Base-by-base conservation (phyloP, 1,284 basidiomycete species). In the Amylostereum chailletii region DNA sequence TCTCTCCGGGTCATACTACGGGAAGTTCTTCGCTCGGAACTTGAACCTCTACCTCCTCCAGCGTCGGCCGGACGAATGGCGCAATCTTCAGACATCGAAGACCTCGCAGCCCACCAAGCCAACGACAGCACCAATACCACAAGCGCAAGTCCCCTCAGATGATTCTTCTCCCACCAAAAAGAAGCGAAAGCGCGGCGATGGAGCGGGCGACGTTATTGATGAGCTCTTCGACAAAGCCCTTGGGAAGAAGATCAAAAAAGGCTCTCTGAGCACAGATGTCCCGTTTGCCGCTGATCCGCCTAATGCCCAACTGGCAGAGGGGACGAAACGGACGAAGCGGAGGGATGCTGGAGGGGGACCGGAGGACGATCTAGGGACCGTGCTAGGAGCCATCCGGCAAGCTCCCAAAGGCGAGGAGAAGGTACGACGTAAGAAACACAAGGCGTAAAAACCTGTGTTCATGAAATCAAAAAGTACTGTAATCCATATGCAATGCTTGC, bases 61-160 rank as follows among this genome's bases (percentile, higher is more conserved):
- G 60, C 79, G 88, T 38, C 74, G 82, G 51, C 84, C 88, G 10
- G 83, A 89, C 8, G 85, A 90, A 53, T 97, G 94, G 94, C 80
- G 82, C 59, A 77, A 75, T 49, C 60, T 77, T 49, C 75, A 81
- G 53, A 67, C 31, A 59, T 67, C 52, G 55, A 53, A 41, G 62
- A 57, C 57, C 45, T 40, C 30, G 36, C 52, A 26, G 34, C 46
- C 8, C 51, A 58, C 51, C 37, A 45, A 9, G 8, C 11, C 45
- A 26, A 29, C 39, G 42, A 26, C 43, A n/a, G 11, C 51, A 6
- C 37, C 50, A 5, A 10, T 33, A 8, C 34, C 36, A 32, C n/a
- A 38, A 19, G 37, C 49, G n/a, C 46, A 52, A 19, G 45, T 37
- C 7, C 29, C 34, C 30, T 34, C 33, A 50, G 46, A 29, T 26